Evolutionary conservation across 768 basidiomycete genomes (phyloP).

Genomic region (Phaeolepiota aurea): DNA sequence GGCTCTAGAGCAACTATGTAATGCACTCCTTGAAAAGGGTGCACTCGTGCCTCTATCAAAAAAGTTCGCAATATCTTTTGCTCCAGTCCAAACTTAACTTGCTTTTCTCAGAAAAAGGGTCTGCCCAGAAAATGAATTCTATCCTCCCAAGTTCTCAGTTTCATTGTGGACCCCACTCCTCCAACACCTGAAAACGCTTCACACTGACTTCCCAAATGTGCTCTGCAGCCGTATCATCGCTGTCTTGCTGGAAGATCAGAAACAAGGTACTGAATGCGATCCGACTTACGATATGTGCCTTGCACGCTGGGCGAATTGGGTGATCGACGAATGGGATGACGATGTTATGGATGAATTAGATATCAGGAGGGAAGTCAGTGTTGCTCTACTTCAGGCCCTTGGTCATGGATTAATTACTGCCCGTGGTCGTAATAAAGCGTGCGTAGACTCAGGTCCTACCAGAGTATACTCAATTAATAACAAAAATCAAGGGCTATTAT

Average conservation of each 20-base stretch:
- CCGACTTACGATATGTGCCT: conserved; percentile 48
- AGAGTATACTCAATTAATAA: too few species aligned
- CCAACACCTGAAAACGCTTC: conserved; percentile 43
- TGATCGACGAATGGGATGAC: conserved; percentile 29
- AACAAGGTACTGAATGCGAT: conserved; percentile 22
- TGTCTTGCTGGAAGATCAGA: conserved; percentile 17
- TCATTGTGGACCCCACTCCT: conserved; percentile 63
- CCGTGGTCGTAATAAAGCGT: too few species aligned
- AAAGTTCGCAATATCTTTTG: conserved; percentile 42
- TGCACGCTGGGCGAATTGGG: conserved; percentile 67
- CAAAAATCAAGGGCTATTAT: too few species aligned
- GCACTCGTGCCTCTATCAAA: conserved; percentile 76
- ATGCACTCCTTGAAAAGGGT: conserved; percentile 61
- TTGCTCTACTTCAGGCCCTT: conserved; percentile 38
- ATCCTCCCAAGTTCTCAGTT: conserved; percentile 44
- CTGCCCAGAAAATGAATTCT: conserved; percentile 29
- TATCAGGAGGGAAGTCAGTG: conserved; percentile 35
- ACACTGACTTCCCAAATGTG: conserved; percentile 42
- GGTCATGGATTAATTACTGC: too few species aligned
- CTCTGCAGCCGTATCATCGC: conserved; percentile 40
- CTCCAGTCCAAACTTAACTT: conserved; percentile 21
- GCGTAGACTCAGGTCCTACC: too few species aligned
- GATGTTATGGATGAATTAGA: conserved; percentile 25
- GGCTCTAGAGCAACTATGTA: conserved; percentile 62
- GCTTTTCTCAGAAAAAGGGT: conserved; percentile 56